These are phyloP conservation scores for Arabidopsis suecica DNA, from an alignment of 345 rosid species.

Conservation along the genomic window DNA sequence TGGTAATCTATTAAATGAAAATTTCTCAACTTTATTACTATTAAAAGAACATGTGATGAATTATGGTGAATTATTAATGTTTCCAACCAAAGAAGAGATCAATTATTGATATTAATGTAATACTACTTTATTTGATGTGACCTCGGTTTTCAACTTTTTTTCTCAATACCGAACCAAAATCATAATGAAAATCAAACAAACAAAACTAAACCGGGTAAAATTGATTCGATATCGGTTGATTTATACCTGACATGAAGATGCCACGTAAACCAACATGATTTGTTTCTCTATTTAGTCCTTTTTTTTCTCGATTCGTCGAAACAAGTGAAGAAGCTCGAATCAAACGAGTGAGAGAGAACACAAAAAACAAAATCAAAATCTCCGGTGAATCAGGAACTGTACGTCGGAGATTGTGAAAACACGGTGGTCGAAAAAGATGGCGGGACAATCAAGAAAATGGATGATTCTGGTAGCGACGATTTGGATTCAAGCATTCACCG, in stretches of 20 bases:
- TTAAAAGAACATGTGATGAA: too few species aligned
- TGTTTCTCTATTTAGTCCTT: neutral
- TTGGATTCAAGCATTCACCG: slow-evolving; percentile 98
- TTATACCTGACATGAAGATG: neutral
- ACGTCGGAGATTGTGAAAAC: slow-evolving; percentile 9
- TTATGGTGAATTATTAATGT: too few species aligned
- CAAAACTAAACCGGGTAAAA: slow-evolving; percentile 1
- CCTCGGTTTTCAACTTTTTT: neutral
- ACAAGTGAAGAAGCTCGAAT: slow-evolving; percentile 26
- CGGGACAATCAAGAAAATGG: slow-evolving; percentile 89
- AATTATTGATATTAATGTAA: too few species aligned
- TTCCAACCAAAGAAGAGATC: too few species aligned
- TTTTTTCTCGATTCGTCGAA: too few species aligned
- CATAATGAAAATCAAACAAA: neutral
- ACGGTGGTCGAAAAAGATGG: slow-evolving; percentile 50
- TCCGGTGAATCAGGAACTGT: slow-evolving; percentile 24
- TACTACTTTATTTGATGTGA: neutral
- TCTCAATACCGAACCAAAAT: neutral
- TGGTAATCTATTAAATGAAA: too few species aligned
- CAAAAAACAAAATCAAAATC: neutral
- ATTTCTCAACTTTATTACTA: too few species aligned
- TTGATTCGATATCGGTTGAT: neutral
- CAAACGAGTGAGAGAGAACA: neutral
- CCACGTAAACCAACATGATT: slow-evolving; percentile 30
- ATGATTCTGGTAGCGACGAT: slow-evolving; percentile 91